Percentiles rank a stretch among this genome's conserved stretches.
Evolutionary conservation across 768 basidiomycete genomes (phyloP).

Genomic region (Rhizopogon vesiculosus): DNA sequence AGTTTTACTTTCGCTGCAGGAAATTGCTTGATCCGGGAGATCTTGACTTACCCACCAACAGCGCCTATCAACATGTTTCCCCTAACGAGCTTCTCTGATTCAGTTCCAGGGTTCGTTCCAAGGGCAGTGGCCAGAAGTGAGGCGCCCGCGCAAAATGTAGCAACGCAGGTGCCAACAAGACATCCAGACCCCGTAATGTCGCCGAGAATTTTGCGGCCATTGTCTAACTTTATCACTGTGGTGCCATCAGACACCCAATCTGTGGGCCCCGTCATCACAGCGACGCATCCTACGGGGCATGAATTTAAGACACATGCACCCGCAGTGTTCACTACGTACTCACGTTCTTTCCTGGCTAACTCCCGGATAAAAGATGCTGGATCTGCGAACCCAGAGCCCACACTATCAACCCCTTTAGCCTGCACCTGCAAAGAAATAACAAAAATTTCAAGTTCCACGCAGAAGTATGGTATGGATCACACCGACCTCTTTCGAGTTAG

Average conservation of each 20-base stretch:
- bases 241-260: constrained; percentile 87
- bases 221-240: constrained; percentile 60
- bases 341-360: constrained; percentile 73
- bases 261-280: constrained; percentile 72
- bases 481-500: constrained; percentile 68
- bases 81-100: constrained; percentile 46
- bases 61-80: constrained; percentile 79
- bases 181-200: constrained; percentile 91
- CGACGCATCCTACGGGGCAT: constrained; percentile 55
- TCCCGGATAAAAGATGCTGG: constrained; percentile 64
- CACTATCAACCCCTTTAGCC: constrained; percentile 82
- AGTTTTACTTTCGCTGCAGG: background rate
- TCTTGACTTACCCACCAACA: constrained; percentile 60
- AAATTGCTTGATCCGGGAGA: background rate
- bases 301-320: background rate
- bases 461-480: background rate
- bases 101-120: constrained; percentile 13
- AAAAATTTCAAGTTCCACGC: background rate
- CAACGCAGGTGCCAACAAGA: constrained; percentile 71
- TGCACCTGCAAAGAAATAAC: constrained; percentile 43
- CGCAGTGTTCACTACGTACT: constrained; percentile 20
- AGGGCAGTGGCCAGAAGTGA: constrained; percentile 24
- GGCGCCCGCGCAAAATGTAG: constrained; percentile 76
- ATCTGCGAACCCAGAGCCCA: constrained; percentile 72
- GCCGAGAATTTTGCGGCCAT: constrained; percentile 71